Conservation (phyloP, 495 filamentous ascomycete genomes). For the Penicillium egyptiacum region DNA sequence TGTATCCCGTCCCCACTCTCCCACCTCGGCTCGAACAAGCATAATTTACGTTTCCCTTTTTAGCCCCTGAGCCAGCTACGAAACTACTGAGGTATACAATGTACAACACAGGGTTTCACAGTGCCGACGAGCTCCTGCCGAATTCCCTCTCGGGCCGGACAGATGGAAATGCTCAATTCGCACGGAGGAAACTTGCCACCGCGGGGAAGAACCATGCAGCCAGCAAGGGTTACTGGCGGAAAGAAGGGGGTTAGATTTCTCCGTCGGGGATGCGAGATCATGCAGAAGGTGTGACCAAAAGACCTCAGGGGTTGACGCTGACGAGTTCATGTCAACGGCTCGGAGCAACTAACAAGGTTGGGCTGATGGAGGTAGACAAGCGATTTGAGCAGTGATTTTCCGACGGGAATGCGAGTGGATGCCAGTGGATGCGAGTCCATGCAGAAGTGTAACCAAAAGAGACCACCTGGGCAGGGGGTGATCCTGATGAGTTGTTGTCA, state of each 20-base stretch:
- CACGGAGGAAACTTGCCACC: conserved; percentile 18
- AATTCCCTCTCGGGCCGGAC: neutral
- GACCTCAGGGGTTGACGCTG: conserved; percentile 3
- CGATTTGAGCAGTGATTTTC: neutral
- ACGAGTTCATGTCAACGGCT: neutral
- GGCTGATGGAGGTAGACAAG: neutral
- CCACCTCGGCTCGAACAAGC: neutral
- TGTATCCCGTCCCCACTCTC: neutral
- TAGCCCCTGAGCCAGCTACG: neutral
- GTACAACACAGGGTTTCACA: neutral
- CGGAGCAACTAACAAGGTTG: no score
- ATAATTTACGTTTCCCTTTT: neutral
- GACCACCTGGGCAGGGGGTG: no score
- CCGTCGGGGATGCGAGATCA: conserved; percentile 6
- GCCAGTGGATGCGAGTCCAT: neutral
- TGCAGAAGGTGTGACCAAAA: no score
- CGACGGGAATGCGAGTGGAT: neutral
- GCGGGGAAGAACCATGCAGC: conserved; percentile 4
- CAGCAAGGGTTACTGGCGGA: conserved; percentile 14
- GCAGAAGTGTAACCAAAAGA: neutral
- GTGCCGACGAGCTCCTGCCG: neutral
- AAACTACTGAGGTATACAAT: neutral
- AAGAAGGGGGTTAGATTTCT: conserved; percentile 23
- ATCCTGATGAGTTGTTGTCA: neutral
- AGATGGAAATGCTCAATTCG: conserved; percentile 1